A percentile compares a stretch with the other conserved stretches of the same genome.
phyloP scores from a whole-genome alignment of 495 filamentous ascomycete species.

The Aspergillus kassunensis region DNA sequence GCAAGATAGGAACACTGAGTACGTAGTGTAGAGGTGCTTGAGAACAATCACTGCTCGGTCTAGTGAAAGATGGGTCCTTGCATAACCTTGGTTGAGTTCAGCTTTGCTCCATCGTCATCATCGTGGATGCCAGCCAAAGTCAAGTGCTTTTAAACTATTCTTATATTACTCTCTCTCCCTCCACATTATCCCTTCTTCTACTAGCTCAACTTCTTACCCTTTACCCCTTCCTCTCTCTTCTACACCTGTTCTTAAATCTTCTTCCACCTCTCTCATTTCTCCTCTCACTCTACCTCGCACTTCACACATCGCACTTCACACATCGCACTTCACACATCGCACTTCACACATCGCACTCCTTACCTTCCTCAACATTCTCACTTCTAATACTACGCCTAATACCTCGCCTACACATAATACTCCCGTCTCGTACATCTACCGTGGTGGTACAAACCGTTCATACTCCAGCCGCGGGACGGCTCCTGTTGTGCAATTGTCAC shows the following conservation, averaged over 20 bases:
- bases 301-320: too few relatives aligned
- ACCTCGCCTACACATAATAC: too few relatives aligned
- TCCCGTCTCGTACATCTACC: too few relatives aligned
- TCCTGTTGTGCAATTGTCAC: slow-evolving; percentile 9
- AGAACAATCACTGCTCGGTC: too few relatives aligned
- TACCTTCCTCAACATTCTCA: too few relatives aligned
- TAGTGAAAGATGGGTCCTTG: too few relatives aligned
- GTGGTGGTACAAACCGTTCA: slow-evolving; percentile 1
- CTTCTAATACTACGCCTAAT: too few relatives aligned
- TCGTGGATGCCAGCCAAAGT: slow-evolving; percentile 25
- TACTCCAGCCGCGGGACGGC: slow-evolving; percentile 23
- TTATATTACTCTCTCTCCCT: slow-evolving; percentile 15
- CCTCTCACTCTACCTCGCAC: not conserved
- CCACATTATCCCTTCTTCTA: slow-evolving; percentile 5
- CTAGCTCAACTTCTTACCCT: slow-evolving; percentile 1
- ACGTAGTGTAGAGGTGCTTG: too few relatives aligned
- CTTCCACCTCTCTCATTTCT: not conserved
- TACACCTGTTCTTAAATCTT: not conserved
- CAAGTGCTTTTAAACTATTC: slow-evolving; percentile 7
- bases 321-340: too few relatives aligned
- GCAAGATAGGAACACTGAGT: too few relatives aligned
- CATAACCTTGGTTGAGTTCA: slow-evolving; percentile 27
- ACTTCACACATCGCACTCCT: too few relatives aligned
- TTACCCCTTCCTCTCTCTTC: slow-evolving; percentile 6
- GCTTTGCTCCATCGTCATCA: slow-evolving; percentile 29